Conservation (phyloP, 2,329 filamentous ascomycete genomes). For the Metarhizium robertsii region DNA sequence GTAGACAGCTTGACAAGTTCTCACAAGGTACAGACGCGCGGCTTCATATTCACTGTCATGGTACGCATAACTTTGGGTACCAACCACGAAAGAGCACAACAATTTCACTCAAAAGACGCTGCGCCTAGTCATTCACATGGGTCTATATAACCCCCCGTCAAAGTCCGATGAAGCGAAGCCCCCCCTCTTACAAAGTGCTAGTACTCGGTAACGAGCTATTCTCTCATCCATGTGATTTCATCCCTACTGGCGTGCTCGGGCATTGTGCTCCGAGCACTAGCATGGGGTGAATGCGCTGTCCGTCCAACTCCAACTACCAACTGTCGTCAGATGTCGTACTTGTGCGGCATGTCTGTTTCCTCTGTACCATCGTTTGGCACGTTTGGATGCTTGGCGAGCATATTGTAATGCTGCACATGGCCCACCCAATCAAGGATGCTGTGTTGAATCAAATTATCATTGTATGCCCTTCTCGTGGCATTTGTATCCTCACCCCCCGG, state of each 20-base stretch:
- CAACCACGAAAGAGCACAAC: neutral
- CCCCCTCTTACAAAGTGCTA: neutral
- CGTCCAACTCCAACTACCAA: neutral
- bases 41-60: too few relatives aligned
- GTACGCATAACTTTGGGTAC: too few relatives aligned
- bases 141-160: neutral
- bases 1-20: too few relatives aligned
- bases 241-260: neutral
- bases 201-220: neutral
- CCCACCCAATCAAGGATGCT: neutral
- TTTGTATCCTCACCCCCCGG: conserved; percentile 6
- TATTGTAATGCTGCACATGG: conserved; percentile 4
- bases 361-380: neutral
- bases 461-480: neutral
- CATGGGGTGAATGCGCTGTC: neutral
- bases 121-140: neutral
- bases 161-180: neutral
- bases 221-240: neutral
- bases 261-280: neutral
- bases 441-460: conserved; percentile 3
- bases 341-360: neutral
- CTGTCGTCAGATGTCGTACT: neutral
- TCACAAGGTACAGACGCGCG: too few relatives aligned
- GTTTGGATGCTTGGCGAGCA: conserved; percentile 9
- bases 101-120: neutral